Conservation (phyloP, 768 basidiomycete genomes). For the Baorangia bicolor region DNA sequence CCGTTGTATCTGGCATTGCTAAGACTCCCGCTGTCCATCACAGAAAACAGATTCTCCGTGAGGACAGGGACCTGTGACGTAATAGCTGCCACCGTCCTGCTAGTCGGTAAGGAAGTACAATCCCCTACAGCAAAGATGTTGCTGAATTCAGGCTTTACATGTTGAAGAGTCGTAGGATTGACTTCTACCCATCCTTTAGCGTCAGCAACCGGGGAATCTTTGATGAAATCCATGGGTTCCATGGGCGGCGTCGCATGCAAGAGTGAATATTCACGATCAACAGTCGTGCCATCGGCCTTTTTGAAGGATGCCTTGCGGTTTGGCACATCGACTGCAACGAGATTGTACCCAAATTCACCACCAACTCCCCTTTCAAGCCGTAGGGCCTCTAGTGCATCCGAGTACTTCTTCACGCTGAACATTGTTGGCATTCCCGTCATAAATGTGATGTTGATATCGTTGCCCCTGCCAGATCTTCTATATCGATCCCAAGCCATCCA, state of each 20-base stretch:
- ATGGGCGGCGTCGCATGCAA: conserved; percentile 91
- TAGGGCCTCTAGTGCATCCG: conserved; percentile 77
- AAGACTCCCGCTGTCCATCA: conserved; percentile 71
- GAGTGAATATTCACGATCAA: conserved; percentile 75
- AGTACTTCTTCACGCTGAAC: conserved; percentile 97
- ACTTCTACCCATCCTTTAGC: conserved; percentile 89
- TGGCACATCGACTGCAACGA: conserved; percentile 68
- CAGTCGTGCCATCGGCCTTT: conserved; percentile 63
- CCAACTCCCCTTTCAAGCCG: conserved; percentile 77
- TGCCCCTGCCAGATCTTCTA: conserved; percentile 54
- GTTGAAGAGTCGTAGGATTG: conserved; percentile 75
- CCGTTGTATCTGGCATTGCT: conserved; percentile 78
- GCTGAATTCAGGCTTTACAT: conserved; percentile 71
- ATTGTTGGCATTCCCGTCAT: conserved; percentile 92
- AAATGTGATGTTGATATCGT: conserved; percentile 68
- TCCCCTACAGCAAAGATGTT: conserved; percentile 95
- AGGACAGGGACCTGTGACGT: conserved; percentile 89
- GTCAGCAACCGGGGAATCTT: conserved; percentile 75
- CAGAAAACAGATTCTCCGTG: conserved; percentile 80
- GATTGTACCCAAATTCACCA: conserved; percentile 81
- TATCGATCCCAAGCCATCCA: conserved; percentile 95
- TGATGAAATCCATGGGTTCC: conserved; percentile 83
- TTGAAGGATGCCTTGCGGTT: conserved; percentile 85
- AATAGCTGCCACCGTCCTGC: conserved; percentile 95
- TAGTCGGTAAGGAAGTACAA: conserved; percentile 87